A percentile compares a stretch with the other conserved stretches of the same genome.
Evolutionary conservation across 108 stramenopile species (phyloP).

Genomic region (Stephanodiscus triporus): DNA sequence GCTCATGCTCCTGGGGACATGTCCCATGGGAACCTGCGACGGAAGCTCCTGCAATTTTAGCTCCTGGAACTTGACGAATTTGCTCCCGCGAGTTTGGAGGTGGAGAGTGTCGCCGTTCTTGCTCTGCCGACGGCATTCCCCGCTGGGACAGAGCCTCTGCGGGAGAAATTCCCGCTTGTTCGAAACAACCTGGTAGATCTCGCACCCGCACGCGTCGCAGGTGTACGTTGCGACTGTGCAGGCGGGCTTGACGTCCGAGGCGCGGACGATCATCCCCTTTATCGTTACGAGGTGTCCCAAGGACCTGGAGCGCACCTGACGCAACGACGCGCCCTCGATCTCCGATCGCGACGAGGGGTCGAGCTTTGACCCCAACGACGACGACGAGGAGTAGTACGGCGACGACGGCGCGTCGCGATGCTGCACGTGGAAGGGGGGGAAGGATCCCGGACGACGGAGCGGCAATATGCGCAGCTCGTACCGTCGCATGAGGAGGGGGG

Average conservation of each 20-base stretch:
- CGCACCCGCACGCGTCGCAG: constrained; percentile 95
- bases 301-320: constrained; percentile 78
- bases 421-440: constrained; percentile 70
- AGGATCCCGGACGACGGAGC: constrained; percentile 57
- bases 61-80: constrained; percentile 98
- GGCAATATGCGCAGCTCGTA: constrained; percentile 86
- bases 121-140: constrained; percentile 50
- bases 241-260: constrained; percentile 95
- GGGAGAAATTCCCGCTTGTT: constrained; percentile 84
- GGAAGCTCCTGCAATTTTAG: constrained; percentile 96
- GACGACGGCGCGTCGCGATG: constrained; percentile 19
- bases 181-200: constrained; percentile 92
- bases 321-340: constrained; percentile 59
- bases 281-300: constrained; percentile 94
- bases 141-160: constrained; percentile 69
- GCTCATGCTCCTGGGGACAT: constrained; percentile 92
- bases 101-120: constrained; percentile 63
- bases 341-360: background rate
- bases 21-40: constrained; percentile 97
- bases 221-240: constrained; percentile 97
- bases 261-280: constrained; percentile 91
- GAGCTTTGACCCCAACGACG: background rate
- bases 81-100: constrained; percentile 93
- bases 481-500: constrained; percentile 78
- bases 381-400: constrained; percentile 2